Conservation (phyloP, 73 alveolate genomes). For the Paramecium primaurelia region DNA sequence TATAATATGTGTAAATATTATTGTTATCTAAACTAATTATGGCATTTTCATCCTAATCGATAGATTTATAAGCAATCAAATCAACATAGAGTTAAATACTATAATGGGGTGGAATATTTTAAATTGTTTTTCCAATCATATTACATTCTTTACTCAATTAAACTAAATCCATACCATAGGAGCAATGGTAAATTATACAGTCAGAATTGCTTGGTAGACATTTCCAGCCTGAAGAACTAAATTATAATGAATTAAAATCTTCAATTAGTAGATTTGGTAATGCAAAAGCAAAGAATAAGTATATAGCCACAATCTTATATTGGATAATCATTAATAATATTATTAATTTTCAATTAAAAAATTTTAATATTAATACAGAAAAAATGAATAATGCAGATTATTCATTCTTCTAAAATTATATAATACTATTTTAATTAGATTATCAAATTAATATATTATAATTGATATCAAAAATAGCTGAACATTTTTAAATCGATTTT, state of each 20-base stretch:
- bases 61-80: neutral
- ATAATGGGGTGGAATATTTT: neutral
- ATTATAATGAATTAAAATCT: neutral
- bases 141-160: neutral
- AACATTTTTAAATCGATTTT: neutral
- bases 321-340: neutral
- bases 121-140: neutral
- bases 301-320: neutral
- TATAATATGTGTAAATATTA: neutral
- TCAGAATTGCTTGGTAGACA: neutral
- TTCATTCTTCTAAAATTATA: neutral
- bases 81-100: neutral
- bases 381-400: neutral
- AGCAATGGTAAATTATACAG: neutral
- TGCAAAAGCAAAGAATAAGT: neutral
- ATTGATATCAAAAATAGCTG: too few species aligned
- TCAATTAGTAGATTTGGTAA: neutral
- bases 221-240: neutral
- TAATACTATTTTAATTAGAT: neutral
- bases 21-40: neutral
- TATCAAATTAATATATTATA: neutral
- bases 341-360: neutral
- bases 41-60: neutral
- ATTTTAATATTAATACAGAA: too few species aligned
- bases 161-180: neutral